Conservation (phyloP, 129 eudicot species). For the Deinandra increscens region DNA sequence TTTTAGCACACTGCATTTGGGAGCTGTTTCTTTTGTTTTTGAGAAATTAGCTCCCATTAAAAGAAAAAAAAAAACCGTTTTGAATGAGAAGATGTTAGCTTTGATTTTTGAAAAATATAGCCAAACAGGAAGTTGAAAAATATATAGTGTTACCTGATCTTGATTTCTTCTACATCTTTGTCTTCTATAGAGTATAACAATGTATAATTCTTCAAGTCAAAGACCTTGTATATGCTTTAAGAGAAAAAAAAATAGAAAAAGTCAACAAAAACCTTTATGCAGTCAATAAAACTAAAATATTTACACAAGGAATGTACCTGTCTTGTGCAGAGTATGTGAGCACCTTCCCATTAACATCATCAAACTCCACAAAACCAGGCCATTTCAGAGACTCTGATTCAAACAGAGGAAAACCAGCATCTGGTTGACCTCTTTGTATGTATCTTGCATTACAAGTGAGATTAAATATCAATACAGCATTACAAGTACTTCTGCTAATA, state of each 20-base stretch:
- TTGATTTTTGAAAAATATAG: not conserved
- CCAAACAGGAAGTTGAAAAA: not conserved
- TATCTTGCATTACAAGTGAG: constrained; percentile 15
- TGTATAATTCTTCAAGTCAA: constrained; percentile 78
- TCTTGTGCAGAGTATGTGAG: constrained; percentile 83
- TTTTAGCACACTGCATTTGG: not conserved
- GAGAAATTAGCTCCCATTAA: no score
- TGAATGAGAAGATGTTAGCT: not conserved
- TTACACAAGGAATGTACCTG: constrained; percentile 38
- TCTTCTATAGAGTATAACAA: constrained; percentile 67
- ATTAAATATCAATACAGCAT: not conserved
- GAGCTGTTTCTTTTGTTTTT: no score
- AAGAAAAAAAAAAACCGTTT: not conserved
- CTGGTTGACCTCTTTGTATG: constrained; percentile 73
- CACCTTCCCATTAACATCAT: constrained; percentile 85
- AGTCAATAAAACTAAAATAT: not conserved
- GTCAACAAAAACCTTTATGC: not conserved
- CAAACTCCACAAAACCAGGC: constrained; percentile 93
- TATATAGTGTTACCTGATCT: constrained; percentile 47
- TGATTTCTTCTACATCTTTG: constrained; percentile 50
- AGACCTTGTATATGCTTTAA: constrained; percentile 73
- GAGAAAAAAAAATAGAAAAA: constrained; percentile 12
- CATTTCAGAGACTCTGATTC: constrained; percentile 83
- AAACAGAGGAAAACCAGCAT: constrained; percentile 76
- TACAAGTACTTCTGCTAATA: not conserved